Percentiles rank a stretch among this genome's conserved stretches.
phyloP scores from a whole-genome alignment of 2,329 filamentous ascomycete genomes.

The Trichoderma semiorbis region DNA sequence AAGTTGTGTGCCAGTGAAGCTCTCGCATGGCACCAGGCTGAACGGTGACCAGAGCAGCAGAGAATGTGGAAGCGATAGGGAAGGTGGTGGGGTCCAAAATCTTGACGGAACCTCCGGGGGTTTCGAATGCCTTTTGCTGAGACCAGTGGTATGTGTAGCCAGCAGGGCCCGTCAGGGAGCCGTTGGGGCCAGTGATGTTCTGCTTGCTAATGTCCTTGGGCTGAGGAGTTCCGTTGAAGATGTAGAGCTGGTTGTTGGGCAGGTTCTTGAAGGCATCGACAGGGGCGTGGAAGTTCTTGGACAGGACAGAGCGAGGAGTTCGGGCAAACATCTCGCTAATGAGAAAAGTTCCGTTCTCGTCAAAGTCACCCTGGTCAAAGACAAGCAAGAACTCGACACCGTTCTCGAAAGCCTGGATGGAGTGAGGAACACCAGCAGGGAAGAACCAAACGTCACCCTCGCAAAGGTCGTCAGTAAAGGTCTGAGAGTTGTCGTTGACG shows the following conservation, averaged over 20 bases:
- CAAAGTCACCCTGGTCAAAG: conserved; percentile 57
- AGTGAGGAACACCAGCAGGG: conserved; percentile 47
- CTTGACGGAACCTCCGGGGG: conserved; percentile 57
- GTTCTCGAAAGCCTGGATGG: conserved; percentile 52
- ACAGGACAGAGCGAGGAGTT: conserved; percentile 50
- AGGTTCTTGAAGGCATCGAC: conserved; percentile 46
- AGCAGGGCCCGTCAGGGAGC: conserved; percentile 35
- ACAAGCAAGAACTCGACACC: conserved; percentile 58
- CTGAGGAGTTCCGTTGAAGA: conserved; percentile 50
- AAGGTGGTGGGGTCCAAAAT: conserved; percentile 56
- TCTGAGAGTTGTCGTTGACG: conserved; percentile 49
- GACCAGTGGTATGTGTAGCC: conserved; percentile 52
- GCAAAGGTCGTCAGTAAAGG: conserved; percentile 32
- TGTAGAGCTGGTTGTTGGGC: conserved; percentile 47
- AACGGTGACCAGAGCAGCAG: conserved; percentile 54
- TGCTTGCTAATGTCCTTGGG: conserved; percentile 44
- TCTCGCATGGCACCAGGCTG: conserved; percentile 63
- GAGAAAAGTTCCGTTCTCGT: conserved; percentile 58
- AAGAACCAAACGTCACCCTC: conserved; percentile 55
- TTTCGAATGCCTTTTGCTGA: conserved; percentile 46
- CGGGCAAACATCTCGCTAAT: conserved; percentile 51
- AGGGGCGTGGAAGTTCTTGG: conserved; percentile 52
- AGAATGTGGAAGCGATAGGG: conserved; percentile 53
- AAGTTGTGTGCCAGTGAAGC: conserved; percentile 60
- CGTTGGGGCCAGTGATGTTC: conserved; percentile 45